Conservation (phyloP, 2,329 filamentous ascomycete species). For the Neophaeococcomyces aloes region DNA sequence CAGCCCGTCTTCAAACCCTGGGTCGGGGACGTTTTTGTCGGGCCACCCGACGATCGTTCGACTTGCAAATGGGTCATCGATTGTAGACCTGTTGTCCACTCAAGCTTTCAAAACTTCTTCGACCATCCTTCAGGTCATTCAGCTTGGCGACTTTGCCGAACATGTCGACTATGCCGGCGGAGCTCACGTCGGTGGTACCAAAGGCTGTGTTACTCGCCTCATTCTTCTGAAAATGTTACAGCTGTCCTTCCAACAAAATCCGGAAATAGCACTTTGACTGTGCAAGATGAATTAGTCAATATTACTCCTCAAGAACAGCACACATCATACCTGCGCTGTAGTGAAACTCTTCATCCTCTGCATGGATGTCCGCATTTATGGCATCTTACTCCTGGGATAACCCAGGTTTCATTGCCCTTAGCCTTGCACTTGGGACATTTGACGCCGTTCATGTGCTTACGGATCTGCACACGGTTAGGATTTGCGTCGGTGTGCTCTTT, state of each 20-base stretch:
- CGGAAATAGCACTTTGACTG: neutral
- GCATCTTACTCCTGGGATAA: conserved; percentile 6
- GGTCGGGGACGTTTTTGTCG: no score
- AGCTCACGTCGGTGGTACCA: no score
- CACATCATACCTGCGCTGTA: neutral
- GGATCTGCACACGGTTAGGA: neutral
- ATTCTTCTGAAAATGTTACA: neutral
- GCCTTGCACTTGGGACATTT: conserved; percentile 9
- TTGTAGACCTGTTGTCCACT: no score
- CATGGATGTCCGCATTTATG: conserved; percentile 9
- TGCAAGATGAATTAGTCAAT: neutral
- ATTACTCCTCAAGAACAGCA: neutral
- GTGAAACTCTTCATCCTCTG: neutral
- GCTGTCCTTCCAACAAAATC: conserved; percentile 7
- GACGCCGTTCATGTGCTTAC: conserved; percentile 5
- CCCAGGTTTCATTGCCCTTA: conserved; percentile 8
- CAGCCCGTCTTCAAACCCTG: neutral
- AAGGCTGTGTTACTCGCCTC: no score
- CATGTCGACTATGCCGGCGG: no score
- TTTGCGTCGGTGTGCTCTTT: no score
- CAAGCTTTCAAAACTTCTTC: no score
- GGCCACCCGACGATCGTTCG: no score
- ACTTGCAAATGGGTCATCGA: no score
- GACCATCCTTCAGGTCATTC: no score
- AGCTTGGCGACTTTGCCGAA: no score